phyloP scores from a whole-genome alignment of 495 filamentous ascomycete species.

The Parathielavia hyrcaniae region DNA sequence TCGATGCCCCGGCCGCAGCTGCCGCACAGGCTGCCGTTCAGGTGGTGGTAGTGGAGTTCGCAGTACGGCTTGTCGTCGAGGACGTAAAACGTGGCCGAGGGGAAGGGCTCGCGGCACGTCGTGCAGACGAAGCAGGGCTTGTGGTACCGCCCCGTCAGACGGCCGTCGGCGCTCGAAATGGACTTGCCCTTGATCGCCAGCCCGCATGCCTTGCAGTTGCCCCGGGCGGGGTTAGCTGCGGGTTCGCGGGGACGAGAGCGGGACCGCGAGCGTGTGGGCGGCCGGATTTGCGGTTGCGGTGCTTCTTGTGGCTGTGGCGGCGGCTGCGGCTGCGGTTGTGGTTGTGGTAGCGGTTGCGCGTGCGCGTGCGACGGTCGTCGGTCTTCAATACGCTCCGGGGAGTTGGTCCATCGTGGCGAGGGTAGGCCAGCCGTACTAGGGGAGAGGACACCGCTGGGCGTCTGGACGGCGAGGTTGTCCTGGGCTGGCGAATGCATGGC shows the following conservation, averaged over 20 bases:
- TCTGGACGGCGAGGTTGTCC: constrained; percentile 12
- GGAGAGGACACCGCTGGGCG: constrained; percentile 4
- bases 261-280: constrained; percentile 19
- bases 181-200: constrained; percentile 81
- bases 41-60: constrained; percentile 84
- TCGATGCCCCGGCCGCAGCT: constrained; percentile 82
- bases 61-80: constrained; percentile 81
- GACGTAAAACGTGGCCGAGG: constrained; percentile 89
- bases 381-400: constrained; percentile 16
- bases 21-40: constrained; percentile 78
- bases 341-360: neutral
- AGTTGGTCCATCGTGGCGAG: constrained; percentile 17
- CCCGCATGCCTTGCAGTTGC: constrained; percentile 76
- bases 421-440: constrained; percentile 15
- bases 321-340: neutral
- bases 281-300: neutral
- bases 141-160: constrained; percentile 89
- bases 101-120: constrained; percentile 74
- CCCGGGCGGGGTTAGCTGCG: constrained; percentile 43
- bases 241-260: constrained; percentile 21
- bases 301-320: neutral
- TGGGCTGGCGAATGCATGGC: constrained; percentile 12
- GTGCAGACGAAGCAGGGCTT: constrained; percentile 89
- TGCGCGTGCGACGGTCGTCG: neutral
- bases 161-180: constrained; percentile 86